Evolutionary conservation across 2,329 filamentous ascomycete genomes (phyloP), one percentile per base, ranked within the genome.

Genomic region (Clathrospora elynae): DNA sequence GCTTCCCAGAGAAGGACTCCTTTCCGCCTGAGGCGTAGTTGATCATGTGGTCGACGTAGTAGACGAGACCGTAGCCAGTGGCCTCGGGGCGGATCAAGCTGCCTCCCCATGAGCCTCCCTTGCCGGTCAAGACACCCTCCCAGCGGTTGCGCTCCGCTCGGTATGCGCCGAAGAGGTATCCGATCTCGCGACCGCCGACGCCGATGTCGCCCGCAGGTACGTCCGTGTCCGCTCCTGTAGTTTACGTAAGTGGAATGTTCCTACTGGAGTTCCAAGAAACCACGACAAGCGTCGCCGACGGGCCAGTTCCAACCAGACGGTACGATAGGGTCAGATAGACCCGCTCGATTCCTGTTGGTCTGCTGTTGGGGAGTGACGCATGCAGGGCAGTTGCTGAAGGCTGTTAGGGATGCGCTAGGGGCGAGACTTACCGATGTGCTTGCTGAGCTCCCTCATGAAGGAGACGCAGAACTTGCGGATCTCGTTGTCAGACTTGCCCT

Each of bases 191-290:
- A 55, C 86, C 86, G 46, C 86, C 86, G 36, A 96, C 92, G 73
- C 93, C 93, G 69, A 97, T 97, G 68, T 99, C 93, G 72, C 93
- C 93, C 55, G 93, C 93, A 50, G 93, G 93, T 17, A 99, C 90
- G 70, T 97, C 93, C 32, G 90, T 96, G 74, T 96, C 88, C 58
- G 90, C 90, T 45, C 93, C 59, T 62, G 49, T 49, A 5, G 34
- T 46, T 60, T 60, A 60, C 53, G 59, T 62, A 59, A 62, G 57
- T 57, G 24, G 46, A 51, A 54, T 44, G 56, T 90, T 49, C 44
- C 19, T 5, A 53, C 32, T 50, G 48, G 48, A 37, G 37, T 37
- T 32, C 30, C 7, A 26, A 19, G 14, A 12, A 33, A 37, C 6
- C 20, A 35, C 13, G 20, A 18, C 39, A 17, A 45, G 31, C 30